Conservation (phyloP, 768 basidiomycete genomes). For the Pulveroboletus sp. region DNA sequence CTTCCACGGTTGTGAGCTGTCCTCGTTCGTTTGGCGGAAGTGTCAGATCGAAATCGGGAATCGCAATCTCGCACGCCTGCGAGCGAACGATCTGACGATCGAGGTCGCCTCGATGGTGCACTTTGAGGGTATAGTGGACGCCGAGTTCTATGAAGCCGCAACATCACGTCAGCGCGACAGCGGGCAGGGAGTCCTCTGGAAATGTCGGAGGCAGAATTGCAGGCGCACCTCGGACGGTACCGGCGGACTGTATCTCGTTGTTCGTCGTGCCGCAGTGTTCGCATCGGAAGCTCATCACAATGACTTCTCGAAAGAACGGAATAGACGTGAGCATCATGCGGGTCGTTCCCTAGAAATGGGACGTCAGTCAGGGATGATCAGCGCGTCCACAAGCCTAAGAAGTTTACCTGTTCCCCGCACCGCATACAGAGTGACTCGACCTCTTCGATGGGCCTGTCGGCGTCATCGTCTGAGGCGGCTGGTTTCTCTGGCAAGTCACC, state of each 20-base stretch:
- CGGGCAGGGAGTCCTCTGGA: too few relatives aligned
- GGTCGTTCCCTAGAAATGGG: slow-evolving; percentile 69
- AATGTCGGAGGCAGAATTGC: too few relatives aligned
- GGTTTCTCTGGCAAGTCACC: slow-evolving; percentile 33
- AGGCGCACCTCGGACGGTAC: slow-evolving; percentile 72
- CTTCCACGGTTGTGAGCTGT: slow-evolving; percentile 96
- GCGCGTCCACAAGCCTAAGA: not conserved
- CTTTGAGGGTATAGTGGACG: slow-evolving; percentile 71
- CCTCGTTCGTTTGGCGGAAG: slow-evolving; percentile 80
- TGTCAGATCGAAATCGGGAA: slow-evolving; percentile 88
- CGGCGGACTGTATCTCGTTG: slow-evolving; percentile 93
- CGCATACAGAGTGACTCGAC: slow-evolving; percentile 93
- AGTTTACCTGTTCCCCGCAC: slow-evolving; percentile 81
- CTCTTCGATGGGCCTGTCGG: slow-evolving; percentile 62
- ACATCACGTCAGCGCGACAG: not conserved
- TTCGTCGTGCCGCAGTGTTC: slow-evolving; percentile 87
- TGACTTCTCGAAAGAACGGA: slow-evolving; percentile 91
- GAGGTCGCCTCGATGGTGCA: slow-evolving; percentile 71
- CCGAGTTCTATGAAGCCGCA: slow-evolving; percentile 62
- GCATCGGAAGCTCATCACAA: slow-evolving; percentile 95
- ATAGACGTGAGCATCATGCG: slow-evolving; percentile 88
- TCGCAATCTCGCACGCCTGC: slow-evolving; percentile 68
- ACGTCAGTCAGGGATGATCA: not conserved
- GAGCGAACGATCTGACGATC: slow-evolving; percentile 94
- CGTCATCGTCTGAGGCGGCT: slow-evolving; percentile 29